A percentile compares a stretch with the other conserved stretches of the same genome.
phyloP scores from a whole-genome alignment of 805 yeast species.

The Aciculoconidium aculeatum region DNA sequence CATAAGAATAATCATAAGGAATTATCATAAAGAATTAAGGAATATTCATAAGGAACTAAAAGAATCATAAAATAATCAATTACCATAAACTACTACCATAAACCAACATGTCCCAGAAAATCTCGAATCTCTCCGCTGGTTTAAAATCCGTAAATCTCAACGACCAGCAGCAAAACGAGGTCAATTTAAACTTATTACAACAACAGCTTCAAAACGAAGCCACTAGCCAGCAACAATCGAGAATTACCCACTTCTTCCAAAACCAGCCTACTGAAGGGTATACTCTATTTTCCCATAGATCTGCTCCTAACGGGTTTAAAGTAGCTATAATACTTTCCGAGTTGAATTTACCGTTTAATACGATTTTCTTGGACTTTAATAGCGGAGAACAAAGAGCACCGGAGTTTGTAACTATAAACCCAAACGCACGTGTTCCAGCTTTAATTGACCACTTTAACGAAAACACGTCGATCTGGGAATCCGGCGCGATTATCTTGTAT shows the following conservation, averaged over 20 bases:
- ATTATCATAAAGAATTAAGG: no score
- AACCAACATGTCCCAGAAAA: constrained; percentile 17
- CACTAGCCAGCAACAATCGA: constrained; percentile 38
- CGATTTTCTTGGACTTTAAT: constrained; percentile 81
- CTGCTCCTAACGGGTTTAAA: constrained; percentile 95
- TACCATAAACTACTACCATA: no score
- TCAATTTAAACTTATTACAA: constrained; percentile 36
- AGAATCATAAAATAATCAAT: no score
- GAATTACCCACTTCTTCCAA: constrained; percentile 67
- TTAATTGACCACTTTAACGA: constrained; percentile 81
- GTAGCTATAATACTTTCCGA: constrained; percentile 88
- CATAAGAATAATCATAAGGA: no score
- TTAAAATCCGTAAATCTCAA: constrained; percentile 36
- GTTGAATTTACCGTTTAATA: constrained; percentile 69
- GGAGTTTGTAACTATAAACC: constrained; percentile 87
- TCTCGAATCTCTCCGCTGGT: constrained; percentile 43
- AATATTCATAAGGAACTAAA: no score
- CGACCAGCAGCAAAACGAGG: constrained; percentile 40
- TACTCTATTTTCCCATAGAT: constrained; percentile 74
- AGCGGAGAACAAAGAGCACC: constrained; percentile 89
- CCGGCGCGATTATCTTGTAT: constrained; percentile 86
- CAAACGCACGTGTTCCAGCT: constrained; percentile 95
- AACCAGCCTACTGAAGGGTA: constrained; percentile 78
- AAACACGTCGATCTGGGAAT: constrained; percentile 86
- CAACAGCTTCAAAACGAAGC: constrained; percentile 42